Evolutionary conservation across 1,284 basidiomycete species (phyloP), one percentile per base, ranked within the genome.

Genomic region (Ustilago xerochloae): DNA sequence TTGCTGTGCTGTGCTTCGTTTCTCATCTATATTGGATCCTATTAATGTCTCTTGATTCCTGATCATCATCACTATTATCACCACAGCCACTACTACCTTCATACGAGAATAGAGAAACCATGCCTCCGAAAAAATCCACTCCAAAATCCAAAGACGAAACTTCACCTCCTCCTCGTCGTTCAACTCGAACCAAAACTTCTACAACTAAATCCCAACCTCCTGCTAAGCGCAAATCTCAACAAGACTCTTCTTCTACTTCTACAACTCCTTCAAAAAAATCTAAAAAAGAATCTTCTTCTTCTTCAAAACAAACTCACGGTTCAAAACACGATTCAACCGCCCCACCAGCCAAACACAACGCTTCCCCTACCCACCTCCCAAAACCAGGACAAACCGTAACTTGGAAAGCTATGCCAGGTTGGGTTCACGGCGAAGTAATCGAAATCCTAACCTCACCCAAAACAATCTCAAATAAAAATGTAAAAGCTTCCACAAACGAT

Each of bases 341-440:
- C 12, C 35, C 55, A 20, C 63, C 55, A 7, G 51, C 50, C 7
- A 26, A 7, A 26, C 43, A 54, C 51, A 48, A 59, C 32, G 52
- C 63, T 5, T 45, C 49, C 13, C 1, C 57, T 20, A 18, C 30
- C 28, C 45, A 54, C 38, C 51, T 65, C 6, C 56, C 63, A 6
- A 29, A 28, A 16, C 54, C 47, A 3, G 49, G 43, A 9, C 53
- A 61, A 33, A 47, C 60, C 20, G 57, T 54, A 20, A 52, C 48
- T 3, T 66, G 63, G 63, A 65, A 65, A 35, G 63, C 63, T 8
- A 59, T 65, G 63, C 63, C 55, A 5, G 63, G 63, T 24, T 65
- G 63, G 63, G 63, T 65, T 22, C 13, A 52, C 8, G 63, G 63
- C 20, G 30, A 54, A 29, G 52, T 66, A 15, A 10, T 51, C 30